Evolutionary conservation across 1,284 basidiomycete species (phyloP).

Genomic region (Ceratobasidium sp.): DNA sequence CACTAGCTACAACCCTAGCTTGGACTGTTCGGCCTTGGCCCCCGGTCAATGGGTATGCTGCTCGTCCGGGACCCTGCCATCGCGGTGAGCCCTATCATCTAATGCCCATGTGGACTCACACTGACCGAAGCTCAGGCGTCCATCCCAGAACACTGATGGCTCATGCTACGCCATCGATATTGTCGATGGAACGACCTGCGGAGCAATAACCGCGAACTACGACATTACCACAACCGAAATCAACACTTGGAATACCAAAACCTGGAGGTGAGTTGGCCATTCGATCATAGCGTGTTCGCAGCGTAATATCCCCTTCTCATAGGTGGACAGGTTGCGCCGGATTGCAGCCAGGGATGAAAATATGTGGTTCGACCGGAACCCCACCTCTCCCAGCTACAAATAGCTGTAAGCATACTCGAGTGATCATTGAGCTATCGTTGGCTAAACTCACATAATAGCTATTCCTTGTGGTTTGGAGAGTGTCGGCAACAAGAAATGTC

Average conservation of each 20-base stretch:
- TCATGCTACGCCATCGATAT: slow-evolving; percentile 28
- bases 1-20: slow-evolving; percentile 30
- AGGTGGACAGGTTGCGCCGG: slow-evolving; percentile 37
- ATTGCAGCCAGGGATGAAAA: slow-evolving; percentile 17
- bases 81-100: slow-evolving; percentile 13
- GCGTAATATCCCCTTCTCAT: neutral
- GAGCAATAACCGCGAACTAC: slow-evolving; percentile 1
- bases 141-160: slow-evolving; percentile 31
- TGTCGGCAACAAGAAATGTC: slow-evolving; percentile 34
- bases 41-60: slow-evolving; percentile 39
- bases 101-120: neutral
- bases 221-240: slow-evolving; percentile 30
- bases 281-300: neutral
- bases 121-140: slow-evolving; percentile 7
- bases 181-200: slow-evolving; percentile 20
- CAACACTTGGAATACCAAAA: slow-evolving; percentile 27
- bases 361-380: slow-evolving; percentile 28
- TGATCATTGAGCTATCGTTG: neutral
- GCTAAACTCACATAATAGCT: neutral
- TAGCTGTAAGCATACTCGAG: slow-evolving; percentile 2
- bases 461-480: slow-evolving; percentile 38
- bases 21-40: slow-evolving; percentile 26
- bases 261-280: slow-evolving; percentile 11
- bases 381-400: slow-evolving; percentile 31
- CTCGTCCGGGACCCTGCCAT: slow-evolving; percentile 19